These are phyloP conservation scores for Neurospora sp. DNA, from an alignment of 495 filamentous ascomycete species.

Conservation along the genomic window DNA sequence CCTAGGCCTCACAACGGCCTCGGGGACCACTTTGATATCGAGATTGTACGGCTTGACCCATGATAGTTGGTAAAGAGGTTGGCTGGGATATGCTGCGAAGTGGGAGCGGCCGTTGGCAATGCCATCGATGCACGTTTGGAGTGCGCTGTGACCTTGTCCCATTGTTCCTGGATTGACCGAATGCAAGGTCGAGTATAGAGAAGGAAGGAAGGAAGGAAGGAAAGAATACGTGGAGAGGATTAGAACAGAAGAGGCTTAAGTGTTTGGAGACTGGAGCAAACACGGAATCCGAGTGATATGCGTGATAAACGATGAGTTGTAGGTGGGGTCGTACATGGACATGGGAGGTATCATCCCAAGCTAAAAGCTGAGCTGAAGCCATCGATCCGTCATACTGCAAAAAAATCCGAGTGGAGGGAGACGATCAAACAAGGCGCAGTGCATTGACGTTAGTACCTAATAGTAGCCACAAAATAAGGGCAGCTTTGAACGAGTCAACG, in stretches of 20 bases:
- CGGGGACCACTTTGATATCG: constrained; percentile 48
- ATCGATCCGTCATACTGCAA: not conserved
- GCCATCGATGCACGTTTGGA: constrained; percentile 29
- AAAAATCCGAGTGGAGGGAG: not conserved
- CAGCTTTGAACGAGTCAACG: not conserved
- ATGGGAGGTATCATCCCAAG: not conserved
- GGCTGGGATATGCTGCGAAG: constrained; percentile 32
- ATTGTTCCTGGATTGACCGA: constrained; percentile 4
- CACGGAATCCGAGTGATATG: not conserved
- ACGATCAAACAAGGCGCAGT: not conserved
- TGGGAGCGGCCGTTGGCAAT: constrained; percentile 29
- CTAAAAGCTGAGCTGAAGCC: not conserved
- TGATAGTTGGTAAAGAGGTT: constrained; percentile 26
- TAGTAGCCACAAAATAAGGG: not conserved
- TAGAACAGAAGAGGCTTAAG: not conserved
- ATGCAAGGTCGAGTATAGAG: not conserved
- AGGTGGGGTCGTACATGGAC: not conserved
- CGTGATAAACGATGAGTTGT: not conserved
- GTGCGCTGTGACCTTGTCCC: constrained; percentile 18
- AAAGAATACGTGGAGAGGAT: not conserved
- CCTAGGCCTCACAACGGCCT: constrained; percentile 51
- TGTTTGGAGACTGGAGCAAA: not conserved
- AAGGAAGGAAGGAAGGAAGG: not conserved
- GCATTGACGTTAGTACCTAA: not conserved
- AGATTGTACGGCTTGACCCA: constrained; percentile 55